A percentile compares a stretch with the other conserved stretches of the same genome.
phyloP scores from a whole-genome alignment of 345 rosid species.

The Atalantia buxifolia region DNA sequence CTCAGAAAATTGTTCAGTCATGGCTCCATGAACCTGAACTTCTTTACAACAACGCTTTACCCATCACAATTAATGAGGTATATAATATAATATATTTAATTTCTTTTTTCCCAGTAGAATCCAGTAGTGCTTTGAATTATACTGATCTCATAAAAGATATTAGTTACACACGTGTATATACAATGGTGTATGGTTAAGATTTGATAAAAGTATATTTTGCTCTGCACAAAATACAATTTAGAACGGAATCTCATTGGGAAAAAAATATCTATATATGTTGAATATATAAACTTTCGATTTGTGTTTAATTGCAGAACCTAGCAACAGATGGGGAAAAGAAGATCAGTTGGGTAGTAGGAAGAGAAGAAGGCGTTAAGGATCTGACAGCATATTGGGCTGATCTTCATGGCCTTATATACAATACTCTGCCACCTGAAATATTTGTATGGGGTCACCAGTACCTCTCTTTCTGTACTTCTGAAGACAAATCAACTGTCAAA shows the following conservation, averaged over 20 bases:
- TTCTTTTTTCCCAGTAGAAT: too few species aligned
- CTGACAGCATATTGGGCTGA: conserved; percentile 71
- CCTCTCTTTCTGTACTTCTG: conserved; percentile 46
- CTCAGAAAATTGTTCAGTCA: conserved; percentile 42
- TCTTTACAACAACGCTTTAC: conserved; percentile 44
- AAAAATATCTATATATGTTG: too few species aligned
- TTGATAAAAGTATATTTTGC: too few species aligned
- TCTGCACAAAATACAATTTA: too few species aligned
- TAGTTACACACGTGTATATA: too few species aligned
- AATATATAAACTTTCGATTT: background rate
- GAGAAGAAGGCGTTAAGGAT: conserved; percentile 58
- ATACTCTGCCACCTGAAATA: conserved; percentile 39
- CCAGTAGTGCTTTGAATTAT: too few species aligned
- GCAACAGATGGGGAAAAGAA: conserved; percentile 38
- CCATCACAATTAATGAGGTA: conserved; percentile 55
- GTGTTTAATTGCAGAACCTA: conserved; percentile 38
- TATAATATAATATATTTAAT: too few species aligned
- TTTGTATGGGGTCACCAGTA: conserved; percentile 65
- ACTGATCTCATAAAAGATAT: too few species aligned
- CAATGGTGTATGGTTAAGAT: too few species aligned
- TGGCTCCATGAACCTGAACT: conserved; percentile 50
- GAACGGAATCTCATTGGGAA: too few species aligned
- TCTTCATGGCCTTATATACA: conserved; percentile 52
- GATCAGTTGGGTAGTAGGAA: conserved; percentile 31
- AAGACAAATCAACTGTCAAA: conserved; percentile 40